A percentile compares a stretch with the other conserved stretches of the same genome.
Conservation (phyloP, 2,329 filamentous ascomycete species). For the Calonectria ilicicola region DNA sequence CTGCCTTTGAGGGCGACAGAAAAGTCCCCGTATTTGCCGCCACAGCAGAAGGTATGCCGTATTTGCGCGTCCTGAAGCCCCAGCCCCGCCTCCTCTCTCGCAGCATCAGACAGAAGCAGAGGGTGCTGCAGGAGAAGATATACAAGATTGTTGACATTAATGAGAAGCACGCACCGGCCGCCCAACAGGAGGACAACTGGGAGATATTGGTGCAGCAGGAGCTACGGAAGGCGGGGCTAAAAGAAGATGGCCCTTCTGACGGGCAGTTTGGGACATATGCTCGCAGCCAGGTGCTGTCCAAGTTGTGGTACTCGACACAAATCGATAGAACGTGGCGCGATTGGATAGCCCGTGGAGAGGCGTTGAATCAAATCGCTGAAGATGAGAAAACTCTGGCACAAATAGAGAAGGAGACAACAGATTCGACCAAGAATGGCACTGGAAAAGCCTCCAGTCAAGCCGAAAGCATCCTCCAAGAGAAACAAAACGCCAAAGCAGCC, state of each 20-base stretch:
- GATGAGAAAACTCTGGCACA: conserved; percentile 49
- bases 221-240: conserved; percentile 32
- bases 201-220: conserved; percentile 52
- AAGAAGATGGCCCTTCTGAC: conserved; percentile 10
- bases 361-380: conserved; percentile 54
- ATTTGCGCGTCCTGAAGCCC: conserved; percentile 75
- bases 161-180: conserved; percentile 48
- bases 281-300: conserved; percentile 45
- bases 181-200: conserved; percentile 62
- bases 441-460: background rate
- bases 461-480: background rate
- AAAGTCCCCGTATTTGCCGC: conserved; percentile 68
- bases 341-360: conserved; percentile 54
- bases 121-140: conserved; percentile 56
- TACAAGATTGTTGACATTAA: conserved; percentile 52
- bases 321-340: conserved; percentile 51
- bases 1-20: conserved; percentile 52
- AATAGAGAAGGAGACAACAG: conserved; percentile 31
- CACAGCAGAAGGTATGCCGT: conserved; percentile 68
- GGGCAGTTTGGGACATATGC: conserved; percentile 43
- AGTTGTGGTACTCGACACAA: conserved; percentile 46
- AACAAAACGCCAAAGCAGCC: background rate
- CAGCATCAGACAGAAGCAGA: conserved; percentile 65
- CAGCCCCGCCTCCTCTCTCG: conserved; percentile 71
- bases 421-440: background rate